Evolutionary conservation across 108 stramenopile genomes (phyloP), one percentile per base, ranked within the genome.

Genomic region (Aurantiochytrium sp.): DNA sequence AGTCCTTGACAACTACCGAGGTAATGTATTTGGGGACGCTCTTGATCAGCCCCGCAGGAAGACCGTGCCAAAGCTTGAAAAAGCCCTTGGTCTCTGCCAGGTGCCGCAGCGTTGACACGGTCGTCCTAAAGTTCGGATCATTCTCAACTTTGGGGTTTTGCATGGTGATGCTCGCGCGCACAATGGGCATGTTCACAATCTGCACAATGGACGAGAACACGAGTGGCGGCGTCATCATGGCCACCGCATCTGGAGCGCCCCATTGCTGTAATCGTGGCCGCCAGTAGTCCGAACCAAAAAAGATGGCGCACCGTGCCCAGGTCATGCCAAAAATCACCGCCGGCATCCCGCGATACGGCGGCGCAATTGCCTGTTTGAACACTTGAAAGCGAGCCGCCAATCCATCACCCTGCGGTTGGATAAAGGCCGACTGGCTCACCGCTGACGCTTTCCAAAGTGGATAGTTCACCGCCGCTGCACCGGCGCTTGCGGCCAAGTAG

Each of bases 1-100:
- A 92, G 87, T 96, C 96, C 91, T 99, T 99, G 58, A 98, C 95
- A 19, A 95, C 91, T 18, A 99, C 95, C 1, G 97, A 97, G 10
- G 96, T 95, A 87, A 95, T 95, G 88, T 99, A 99, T 69, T 99
- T 99, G 4, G 98, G 98, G 28, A 99, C 98, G n/a, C 97, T 98
- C 90, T 99, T 99, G 45, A 98, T 92, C 28, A 98, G 94, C 0
- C 98, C 98, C 4, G 98, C 98, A 18, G 92, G 92, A 10, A 96
- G 96, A 19, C 98, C 98, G 88, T 97, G 96, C 97, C 97, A 97
- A 57, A 97, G 90, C 71, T 96, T 96, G 42, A 64, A 43, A 21
- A 96, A 23, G 4, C 96, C 97, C 88, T 96, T 90, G 49, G 88
- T 94, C 90, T 5, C 59, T 5, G 87, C 87, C 42, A 99, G 96